Evolutionary conservation across 176 grass and related monocot genomes (phyloP).

Genomic region (Carex littledalei): DNA sequence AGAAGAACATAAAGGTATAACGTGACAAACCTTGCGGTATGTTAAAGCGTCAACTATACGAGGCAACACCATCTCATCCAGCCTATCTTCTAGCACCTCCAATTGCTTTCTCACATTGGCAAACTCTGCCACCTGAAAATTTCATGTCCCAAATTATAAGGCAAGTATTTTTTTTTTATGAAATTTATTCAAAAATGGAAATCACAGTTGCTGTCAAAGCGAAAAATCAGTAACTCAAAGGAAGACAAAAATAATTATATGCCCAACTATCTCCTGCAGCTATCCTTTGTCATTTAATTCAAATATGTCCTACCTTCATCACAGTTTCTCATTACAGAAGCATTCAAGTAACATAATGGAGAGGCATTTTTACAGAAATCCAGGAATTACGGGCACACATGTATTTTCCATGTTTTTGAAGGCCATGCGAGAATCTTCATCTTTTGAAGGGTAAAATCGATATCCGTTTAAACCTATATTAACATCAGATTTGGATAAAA

Average conservation of each 20-base stretch:
- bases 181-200: background rate
- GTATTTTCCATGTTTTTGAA: background rate
- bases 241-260: background rate
- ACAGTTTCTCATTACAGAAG: background rate
- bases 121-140: constrained; percentile 90
- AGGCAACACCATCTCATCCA: constrained; percentile 96
- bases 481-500: background rate
- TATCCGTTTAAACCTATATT: background rate
- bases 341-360: background rate
- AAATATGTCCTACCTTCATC: background rate
- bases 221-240: background rate
- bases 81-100: constrained; percentile 92
- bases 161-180: background rate
- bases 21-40: constrained; percentile 72
- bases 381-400: background rate
- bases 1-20: background rate
- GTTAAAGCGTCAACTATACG: constrained; percentile 81
- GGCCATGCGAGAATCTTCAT: background rate
- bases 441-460: background rate
- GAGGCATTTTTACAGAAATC: background rate
- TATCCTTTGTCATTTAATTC: background rate
- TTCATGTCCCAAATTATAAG: constrained; percentile 24
- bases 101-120: constrained; percentile 98
- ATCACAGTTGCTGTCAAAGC: background rate
- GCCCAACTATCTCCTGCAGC: background rate